Evolutionary conservation across 352 stramenopile genomes (phyloP).

Genomic region (Pythium utonaiense): DNA sequence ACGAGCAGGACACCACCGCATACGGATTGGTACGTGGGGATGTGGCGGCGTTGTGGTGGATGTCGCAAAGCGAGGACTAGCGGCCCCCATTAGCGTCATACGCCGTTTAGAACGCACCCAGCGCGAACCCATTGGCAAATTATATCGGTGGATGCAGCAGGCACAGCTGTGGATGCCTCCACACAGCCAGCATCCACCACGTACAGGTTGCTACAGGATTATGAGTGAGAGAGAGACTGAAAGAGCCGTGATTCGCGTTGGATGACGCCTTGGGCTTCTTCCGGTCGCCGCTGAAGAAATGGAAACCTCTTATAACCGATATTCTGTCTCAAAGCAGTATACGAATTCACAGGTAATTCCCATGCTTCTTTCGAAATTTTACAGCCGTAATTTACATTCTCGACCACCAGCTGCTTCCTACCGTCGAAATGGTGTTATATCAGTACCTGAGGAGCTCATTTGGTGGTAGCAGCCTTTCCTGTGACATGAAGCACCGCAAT

Average conservation of each 20-base stretch:
- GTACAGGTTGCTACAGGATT: no score
- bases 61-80: neutral
- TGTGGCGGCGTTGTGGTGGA: neutral
- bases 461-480: neutral
- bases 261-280: no score
- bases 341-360: neutral
- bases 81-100: neutral
- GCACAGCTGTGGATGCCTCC: neutral
- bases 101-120: neutral
- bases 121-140: neutral
- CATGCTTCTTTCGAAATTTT: slow-evolving; percentile 3
- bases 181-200: no score
- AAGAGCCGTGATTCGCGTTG: no score
- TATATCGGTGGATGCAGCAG: neutral
- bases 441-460: neutral
- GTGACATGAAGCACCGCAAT: neutral
- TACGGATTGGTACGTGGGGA: neutral
- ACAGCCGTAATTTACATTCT: slow-evolving; percentile 1
- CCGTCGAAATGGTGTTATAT: neutral
- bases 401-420: neutral
- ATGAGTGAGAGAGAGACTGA: no score
- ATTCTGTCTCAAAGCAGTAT: slow-evolving; percentile 1
- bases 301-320: neutral
- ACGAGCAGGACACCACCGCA: no score
- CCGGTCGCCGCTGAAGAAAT: slow-evolving; percentile 1